Percentiles rank a stretch among this genome's conserved stretches.
Evolutionary conservation across 495 filamentous ascomycete species (phyloP).

Genomic region (Apodospora peruviana): DNA sequence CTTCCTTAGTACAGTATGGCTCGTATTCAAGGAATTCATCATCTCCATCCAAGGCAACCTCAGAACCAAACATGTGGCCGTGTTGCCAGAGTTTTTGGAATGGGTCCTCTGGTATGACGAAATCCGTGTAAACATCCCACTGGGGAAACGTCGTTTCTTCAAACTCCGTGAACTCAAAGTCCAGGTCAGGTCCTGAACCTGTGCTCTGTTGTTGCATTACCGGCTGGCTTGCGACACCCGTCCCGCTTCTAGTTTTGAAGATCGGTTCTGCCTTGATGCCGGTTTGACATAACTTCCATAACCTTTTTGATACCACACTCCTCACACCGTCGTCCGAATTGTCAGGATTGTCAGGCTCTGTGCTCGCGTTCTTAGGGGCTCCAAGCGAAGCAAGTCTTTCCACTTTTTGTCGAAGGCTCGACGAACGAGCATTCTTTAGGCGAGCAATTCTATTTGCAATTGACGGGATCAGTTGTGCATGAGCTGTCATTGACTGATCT

Average conservation of each 20-base stretch:
- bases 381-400: not conserved
- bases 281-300: conserved; percentile 24
- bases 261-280: conserved; percentile 13
- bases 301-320: conserved; percentile 5
- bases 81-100: no score
- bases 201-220: no score
- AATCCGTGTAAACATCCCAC: no score
- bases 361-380: no score
- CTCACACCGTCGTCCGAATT: not conserved
- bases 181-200: no score
- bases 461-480: conserved; percentile 16
- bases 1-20: not conserved
- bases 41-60: not conserved
- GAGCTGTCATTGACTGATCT: conserved; percentile 16
- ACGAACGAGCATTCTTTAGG: conserved; percentile 16
- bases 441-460: conserved; percentile 19
- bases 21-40: not conserved
- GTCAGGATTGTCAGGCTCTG: no score
- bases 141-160: no score
- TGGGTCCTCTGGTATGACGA: no score
- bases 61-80: not conserved
- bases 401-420: conserved; percentile 20
- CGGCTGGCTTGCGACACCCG: no score
- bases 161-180: no score
- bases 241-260: no score